Evolutionary conservation across 1,139 yeast species (phyloP).

Genomic region (Pichia sp.): DNA sequence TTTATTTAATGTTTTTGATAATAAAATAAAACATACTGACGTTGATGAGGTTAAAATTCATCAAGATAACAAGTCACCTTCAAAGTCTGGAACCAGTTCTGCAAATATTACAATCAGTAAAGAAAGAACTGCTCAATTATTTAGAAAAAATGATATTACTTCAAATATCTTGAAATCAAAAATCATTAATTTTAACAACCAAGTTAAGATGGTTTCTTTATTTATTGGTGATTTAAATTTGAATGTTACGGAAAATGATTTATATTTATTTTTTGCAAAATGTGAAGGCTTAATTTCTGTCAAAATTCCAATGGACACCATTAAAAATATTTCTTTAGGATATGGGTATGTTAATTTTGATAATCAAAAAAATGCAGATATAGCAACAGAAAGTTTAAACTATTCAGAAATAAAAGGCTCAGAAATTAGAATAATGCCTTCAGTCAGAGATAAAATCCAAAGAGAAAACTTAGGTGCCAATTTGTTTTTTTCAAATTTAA

Average conservation of each 20-base stretch:
- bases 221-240: constrained; percentile 45
- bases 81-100: constrained; percentile 14
- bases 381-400: constrained; percentile 40
- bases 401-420: constrained; percentile 35
- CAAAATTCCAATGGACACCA: constrained; percentile 38
- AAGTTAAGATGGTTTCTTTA: constrained; percentile 27
- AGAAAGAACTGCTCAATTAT: not conserved
- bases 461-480: constrained; percentile 33
- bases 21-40: not conserved
- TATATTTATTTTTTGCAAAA: constrained; percentile 32
- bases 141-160: not conserved
- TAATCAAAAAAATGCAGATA: constrained; percentile 32
- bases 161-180: not conserved
- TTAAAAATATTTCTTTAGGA: constrained; percentile 37
- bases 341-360: constrained; percentile 47
- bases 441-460: constrained; percentile 34
- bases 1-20: constrained; percentile 4
- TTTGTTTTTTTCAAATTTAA: constrained; percentile 35
- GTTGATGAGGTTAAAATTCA: not conserved
- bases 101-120: constrained; percentile 10
- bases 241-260: constrained; percentile 34
- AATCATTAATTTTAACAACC: not conserved
- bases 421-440: constrained; percentile 48
- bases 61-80: not conserved
- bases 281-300: constrained; percentile 39